Evolutionary conservation across 805 yeast species (phyloP).

Genomic region (Metschnikowia peoriensis): DNA sequence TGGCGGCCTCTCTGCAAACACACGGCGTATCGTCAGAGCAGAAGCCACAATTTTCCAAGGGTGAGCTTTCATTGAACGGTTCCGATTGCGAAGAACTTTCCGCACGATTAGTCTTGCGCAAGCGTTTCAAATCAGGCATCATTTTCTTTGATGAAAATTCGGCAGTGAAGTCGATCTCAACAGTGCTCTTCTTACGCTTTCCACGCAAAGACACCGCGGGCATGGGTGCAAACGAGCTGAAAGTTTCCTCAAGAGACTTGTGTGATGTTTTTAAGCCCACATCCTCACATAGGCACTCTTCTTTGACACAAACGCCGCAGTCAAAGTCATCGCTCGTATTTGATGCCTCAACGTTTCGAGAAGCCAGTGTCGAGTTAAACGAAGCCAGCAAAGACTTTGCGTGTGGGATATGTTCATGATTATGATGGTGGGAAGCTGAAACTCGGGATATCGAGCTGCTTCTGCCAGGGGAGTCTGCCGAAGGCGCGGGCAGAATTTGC

Average conservation of each 20-base stretch:
- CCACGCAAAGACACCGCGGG: slow-evolving; percentile 63
- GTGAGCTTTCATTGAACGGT: slow-evolving; percentile 43
- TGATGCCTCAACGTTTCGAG: not conserved
- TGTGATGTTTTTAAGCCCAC: slow-evolving; percentile 39
- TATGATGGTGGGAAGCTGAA: not conserved
- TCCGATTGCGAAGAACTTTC: slow-evolving; percentile 2
- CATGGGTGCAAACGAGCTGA: slow-evolving; percentile 53
- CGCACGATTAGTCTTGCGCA: slow-evolving; percentile 17
- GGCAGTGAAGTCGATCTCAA: slow-evolving; percentile 59
- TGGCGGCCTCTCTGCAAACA: slow-evolving; percentile 79
- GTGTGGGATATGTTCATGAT: slow-evolving; percentile 1
- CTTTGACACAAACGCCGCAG: slow-evolving; percentile 69
- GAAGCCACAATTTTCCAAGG: slow-evolving; percentile 83
- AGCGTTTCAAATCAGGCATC: slow-evolving; percentile 38
- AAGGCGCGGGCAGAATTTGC: slow-evolving; percentile 54
- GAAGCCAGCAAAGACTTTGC: slow-evolving; percentile 1
- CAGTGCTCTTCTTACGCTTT: slow-evolving; percentile 22
- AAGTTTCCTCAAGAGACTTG: slow-evolving; percentile 28
- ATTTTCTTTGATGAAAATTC: slow-evolving; percentile 30
- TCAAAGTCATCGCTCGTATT: slow-evolving; percentile 29
- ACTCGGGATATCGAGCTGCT: not conserved
- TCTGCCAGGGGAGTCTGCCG: slow-evolving; percentile 46
- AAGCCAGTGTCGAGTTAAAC: not conserved
- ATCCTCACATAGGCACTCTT: slow-evolving; percentile 63
- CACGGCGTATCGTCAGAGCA: slow-evolving; percentile 92